Evolutionary conservation across 2,329 filamentous ascomycete genomes (phyloP), one percentile per base, ranked within the genome.

Genomic region (Byssochlamys sp.): DNA sequence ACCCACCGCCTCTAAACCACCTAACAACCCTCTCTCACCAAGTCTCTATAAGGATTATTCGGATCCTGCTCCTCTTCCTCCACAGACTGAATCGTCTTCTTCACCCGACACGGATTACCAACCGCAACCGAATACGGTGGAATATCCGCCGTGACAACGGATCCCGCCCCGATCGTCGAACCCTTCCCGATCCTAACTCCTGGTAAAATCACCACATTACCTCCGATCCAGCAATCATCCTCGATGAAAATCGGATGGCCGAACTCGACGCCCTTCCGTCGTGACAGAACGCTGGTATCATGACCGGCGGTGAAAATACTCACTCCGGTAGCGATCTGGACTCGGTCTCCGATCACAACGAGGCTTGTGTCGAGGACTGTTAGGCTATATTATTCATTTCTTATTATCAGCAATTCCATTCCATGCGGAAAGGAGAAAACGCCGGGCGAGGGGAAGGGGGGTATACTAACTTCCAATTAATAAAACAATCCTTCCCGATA

Each of bases 251-350:
- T 74, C 0, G 75, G 75, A 27, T 73, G 69, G 0, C 77, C 78
- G 55, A 77, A 82, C 58, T 83, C 80, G 31, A 82, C 70, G 35
- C 77, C 74, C 6, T 78, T 76, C 12, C 76, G 67, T 1, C 80
- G 73, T 25, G 73, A 77, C 49, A 76, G 69, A 4, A 82, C 74
- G 50, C 78, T 78, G 0, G 74, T 75, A 61, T 82, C 79, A 59
- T 83, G 81, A 10, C 78, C 80, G 0, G 80, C 81, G 0, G 77
- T 76, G 58, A 79, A 79, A 35, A 83, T 80, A 55, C 70, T 72
- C 1, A 82, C 80, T 28, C 80, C 78, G 0, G 80, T 79, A 0
- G 80, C 81, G 50, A 82, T 72, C 69, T 82, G 78, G 12, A 80
- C 78, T 0, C 80, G 69, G 25, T 81, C 75, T 0, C 81, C 81